phyloP scores from a whole-genome alignment of 2,329 filamentous ascomycete species.

The Colletotrichum sp. region DNA sequence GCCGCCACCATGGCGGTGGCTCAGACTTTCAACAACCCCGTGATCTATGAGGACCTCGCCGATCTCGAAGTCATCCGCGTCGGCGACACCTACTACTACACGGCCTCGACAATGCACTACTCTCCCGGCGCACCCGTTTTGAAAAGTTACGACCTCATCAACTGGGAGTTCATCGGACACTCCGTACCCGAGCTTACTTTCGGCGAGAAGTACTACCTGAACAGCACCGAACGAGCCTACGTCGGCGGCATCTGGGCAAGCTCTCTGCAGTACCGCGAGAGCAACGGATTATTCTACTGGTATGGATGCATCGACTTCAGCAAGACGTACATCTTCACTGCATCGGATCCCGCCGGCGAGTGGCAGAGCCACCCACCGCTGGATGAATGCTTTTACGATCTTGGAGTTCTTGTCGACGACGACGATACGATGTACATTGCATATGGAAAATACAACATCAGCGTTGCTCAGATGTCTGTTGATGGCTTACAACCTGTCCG shows the following conservation, averaged over 20 bases:
- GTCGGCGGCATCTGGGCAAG: conserved; percentile 60
- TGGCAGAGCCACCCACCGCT: conserved; percentile 11
- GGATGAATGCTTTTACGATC: conserved; percentile 21
- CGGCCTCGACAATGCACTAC: conserved; percentile 54
- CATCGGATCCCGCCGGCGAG: conserved; percentile 1
- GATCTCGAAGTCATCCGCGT: conserved; percentile 53
- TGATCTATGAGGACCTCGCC: conserved; percentile 55
- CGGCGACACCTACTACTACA: conserved; percentile 46
- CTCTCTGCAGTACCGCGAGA: conserved; percentile 36
- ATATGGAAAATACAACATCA: conserved; percentile 38
- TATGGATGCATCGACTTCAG: conserved; percentile 21
- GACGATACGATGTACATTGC: conserved; percentile 44
- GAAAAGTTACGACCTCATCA: conserved; percentile 53
- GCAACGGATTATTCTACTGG: conserved; percentile 23
- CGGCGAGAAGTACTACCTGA: conserved; percentile 50
- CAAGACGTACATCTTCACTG: conserved; percentile 23
- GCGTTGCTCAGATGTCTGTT: conserved; percentile 1
- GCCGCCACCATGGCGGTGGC: not conserved
- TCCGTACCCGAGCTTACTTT: conserved; percentile 42
- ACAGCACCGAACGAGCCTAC: conserved; percentile 47
- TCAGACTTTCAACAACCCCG: conserved; percentile 46
- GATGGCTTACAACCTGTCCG: conserved; percentile 3
- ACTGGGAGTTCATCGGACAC: conserved; percentile 42
- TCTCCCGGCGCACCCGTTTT: conserved; percentile 55
- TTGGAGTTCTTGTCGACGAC: conserved; percentile 39